Evolutionary conservation across 768 basidiomycete species (phyloP), one percentile per base, ranked within the genome.

Genomic region (Exsudoporus frostii): DNA sequence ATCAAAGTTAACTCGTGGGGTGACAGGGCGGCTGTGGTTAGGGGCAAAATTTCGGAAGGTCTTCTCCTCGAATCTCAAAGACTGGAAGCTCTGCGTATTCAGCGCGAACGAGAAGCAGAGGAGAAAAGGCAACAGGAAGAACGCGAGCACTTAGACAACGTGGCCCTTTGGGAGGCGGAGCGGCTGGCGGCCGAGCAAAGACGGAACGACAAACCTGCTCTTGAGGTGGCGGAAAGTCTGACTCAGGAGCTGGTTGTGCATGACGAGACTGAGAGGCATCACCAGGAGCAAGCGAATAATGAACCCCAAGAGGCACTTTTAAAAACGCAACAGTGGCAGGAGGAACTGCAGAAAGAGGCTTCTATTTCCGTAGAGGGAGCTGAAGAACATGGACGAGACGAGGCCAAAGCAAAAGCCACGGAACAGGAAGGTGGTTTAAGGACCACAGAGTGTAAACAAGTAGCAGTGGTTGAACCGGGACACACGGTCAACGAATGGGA

Each of bases 1-100:
- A 54, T 74, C 17, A 75, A 73, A 38, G 69, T 82, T 44, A 74
- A 68, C 34, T 65, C 70, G 1, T 88, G 82, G 80, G 65, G 73
- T 37, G 76, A 81, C 51, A 73, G 54, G 43, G 58, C 66, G 6
- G 50, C 52, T 1, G 38, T 53, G 25, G 48, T 75, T 19, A 65
- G 73, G 52, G 55, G 74, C 24, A 70, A 72, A 19, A 53, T 71
- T 34, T 73, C 83, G 33, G 71, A 72, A 45, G 65, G 71, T 34
- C 65, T 73, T 44, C 62, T 83, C 41, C 53, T 68, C 24, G 74
- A 77, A 29, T 74, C 77, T 3, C 70, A 74, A 48, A 70, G 66
- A n/a, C 63, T 64, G 2, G 83, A 82, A 50, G 66, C 65, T 4
- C 57, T 70, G 44, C 73, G 77, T 38, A 29, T 59, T 7, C 62